Conservation (phyloP, 2,329 filamentous ascomycete genomes). For the Neospermospora avenae region DNA sequence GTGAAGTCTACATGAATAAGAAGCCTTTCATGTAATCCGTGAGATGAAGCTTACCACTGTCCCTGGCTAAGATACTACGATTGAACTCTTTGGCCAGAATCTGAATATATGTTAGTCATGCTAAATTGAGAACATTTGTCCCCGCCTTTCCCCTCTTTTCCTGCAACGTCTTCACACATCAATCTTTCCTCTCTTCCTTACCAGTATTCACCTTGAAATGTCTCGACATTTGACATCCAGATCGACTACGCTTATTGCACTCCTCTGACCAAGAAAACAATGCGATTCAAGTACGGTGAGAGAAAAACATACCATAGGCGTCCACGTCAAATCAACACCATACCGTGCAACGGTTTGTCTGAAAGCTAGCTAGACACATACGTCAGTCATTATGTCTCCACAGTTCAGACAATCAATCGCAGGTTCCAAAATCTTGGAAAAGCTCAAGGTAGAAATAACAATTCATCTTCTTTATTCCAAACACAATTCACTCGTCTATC, state of each 20-base stretch:
- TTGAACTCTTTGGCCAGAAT: slow-evolving; percentile 68
- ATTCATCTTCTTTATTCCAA: too few relatives aligned
- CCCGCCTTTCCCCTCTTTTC: too few relatives aligned
- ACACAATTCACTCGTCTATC: too few relatives aligned
- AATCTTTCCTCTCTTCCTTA: background rate
- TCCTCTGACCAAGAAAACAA: background rate
- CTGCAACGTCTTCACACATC: too few relatives aligned
- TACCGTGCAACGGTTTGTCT: slow-evolving; percentile 64
- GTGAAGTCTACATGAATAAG: slow-evolving; percentile 55
- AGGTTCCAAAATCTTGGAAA: too few relatives aligned
- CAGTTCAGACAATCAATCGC: background rate
- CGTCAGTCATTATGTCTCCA: background rate
- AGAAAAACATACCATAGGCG: slow-evolving; percentile 55
- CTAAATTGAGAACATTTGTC: too few relatives aligned
- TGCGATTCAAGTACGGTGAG: background rate
- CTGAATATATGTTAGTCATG: slow-evolving; percentile 20
- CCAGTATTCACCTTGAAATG: too few relatives aligned
- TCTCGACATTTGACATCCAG: too few relatives aligned
- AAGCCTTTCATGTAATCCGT: too few relatives aligned
- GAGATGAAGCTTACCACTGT: slow-evolving; percentile 46
- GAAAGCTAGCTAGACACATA: slow-evolving; percentile 57
- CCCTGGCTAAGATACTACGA: slow-evolving; percentile 54
- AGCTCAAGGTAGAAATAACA: too few relatives aligned
- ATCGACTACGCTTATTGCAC: too few relatives aligned
- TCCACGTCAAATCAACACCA: slow-evolving; percentile 65